Percentiles rank a stretch among this genome's conserved stretches.
Evolutionary conservation across 2,329 filamentous ascomycete species (phyloP).

Genomic region (Penicillium paneum): DNA sequence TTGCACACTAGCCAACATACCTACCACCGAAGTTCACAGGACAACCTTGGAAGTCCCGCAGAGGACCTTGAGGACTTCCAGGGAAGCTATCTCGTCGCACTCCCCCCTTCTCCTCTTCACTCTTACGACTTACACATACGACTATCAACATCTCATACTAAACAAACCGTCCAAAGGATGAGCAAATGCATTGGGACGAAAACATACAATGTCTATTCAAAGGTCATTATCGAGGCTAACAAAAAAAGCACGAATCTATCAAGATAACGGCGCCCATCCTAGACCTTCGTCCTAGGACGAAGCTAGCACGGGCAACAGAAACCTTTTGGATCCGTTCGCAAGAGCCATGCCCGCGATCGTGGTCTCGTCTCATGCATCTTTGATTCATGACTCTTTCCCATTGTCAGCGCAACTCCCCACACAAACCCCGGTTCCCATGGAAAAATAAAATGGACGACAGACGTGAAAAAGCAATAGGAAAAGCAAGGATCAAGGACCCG

Average conservation of each 20-base stretch:
- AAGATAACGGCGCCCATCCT: slow-evolving; percentile 11
- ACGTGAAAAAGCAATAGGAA: slow-evolving; percentile 9
- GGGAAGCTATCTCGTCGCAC: background rate
- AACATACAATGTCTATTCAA: slow-evolving; percentile 26
- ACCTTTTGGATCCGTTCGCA: slow-evolving; percentile 1
- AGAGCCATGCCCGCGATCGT: slow-evolving; percentile 8
- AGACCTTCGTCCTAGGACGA: background rate
- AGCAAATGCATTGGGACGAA: slow-evolving; percentile 21
- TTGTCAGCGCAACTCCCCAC: slow-evolving; percentile 15
- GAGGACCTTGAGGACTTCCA: slow-evolving; percentile 3
- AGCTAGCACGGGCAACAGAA: background rate
- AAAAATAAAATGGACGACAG: slow-evolving; percentile 10
- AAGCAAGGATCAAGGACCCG: slow-evolving; percentile 7
- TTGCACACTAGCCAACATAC: background rate
- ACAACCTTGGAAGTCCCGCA: background rate
- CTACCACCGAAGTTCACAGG: background rate
- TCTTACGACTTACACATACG: background rate
- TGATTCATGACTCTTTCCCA: slow-evolving; percentile 15
- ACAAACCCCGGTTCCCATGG: slow-evolving; percentile 1
- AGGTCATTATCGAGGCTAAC: slow-evolving; percentile 26
- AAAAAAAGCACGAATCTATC: slow-evolving; percentile 15
- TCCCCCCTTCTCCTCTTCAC: background rate
- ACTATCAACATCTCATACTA: background rate
- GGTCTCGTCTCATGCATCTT: slow-evolving; percentile 12
- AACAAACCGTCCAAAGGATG: slow-evolving; percentile 4